Evolutionary conservation across 106 monocot genomes (phyloP), one percentile per base, ranked within the genome.

Genomic region (Posidonia australis): DNA sequence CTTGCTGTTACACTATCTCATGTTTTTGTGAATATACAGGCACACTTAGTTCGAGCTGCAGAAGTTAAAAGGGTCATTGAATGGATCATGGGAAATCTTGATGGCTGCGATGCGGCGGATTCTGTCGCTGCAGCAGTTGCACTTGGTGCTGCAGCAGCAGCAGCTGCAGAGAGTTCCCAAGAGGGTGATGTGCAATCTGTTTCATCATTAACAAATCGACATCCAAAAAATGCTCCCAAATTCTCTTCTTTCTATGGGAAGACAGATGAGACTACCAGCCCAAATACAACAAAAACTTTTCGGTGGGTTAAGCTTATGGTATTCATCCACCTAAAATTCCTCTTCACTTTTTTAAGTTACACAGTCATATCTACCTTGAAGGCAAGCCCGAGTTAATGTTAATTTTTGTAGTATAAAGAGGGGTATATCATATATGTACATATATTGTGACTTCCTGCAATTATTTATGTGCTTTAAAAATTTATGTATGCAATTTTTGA

Each of bases 1-100:
- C 36, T 36, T 36, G n/a, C 36, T 47, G 44, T 21, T 81, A 64
- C 72, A 72, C 71, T 82, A 47, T 85, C 67, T 74, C 31, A 65
- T 79, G 46, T 76, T 75, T 82, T 72, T 78, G 70, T 86, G 72
- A 85, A 61, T 57, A 67, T 70, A 62, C 84, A 96, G 96, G 87
- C 81, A 72, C 90, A 96, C 77, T 84, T 96, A 67, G 63, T 75
- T 45, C 78, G 69, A 79, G 96, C 96, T 77, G 82, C 87, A n/a
- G 96, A 96, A 77, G 96, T 90, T 51, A 96, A 96, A 81, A 78
- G 75, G 68, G 78, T 87, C 28, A 81, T 96, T 29, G 96, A 96
- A 58, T 87, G 84, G 77, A 84, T 84, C 48, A 90, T 96, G 86
- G 79, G 78, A 43, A 96, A 90, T 66, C 65, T 86, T 64, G 84